Base-by-base conservation (phyloP, 2,329 filamentous ascomycete genomes). In the Sporothrix mexicana region DNA sequence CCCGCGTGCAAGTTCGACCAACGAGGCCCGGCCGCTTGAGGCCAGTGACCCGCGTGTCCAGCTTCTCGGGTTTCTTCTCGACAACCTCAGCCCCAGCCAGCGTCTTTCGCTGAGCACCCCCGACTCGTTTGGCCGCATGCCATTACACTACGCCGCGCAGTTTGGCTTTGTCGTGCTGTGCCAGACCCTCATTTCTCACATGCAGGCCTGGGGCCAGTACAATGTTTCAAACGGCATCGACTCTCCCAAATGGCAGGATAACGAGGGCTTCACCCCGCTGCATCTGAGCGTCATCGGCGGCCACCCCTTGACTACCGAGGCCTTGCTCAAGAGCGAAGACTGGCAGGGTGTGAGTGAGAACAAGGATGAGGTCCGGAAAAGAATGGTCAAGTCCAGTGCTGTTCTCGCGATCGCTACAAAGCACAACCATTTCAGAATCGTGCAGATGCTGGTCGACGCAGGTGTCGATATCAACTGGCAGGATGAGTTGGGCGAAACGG, bases 101-200 rank as follows among this genome's bases (percentile, higher is more conserved):
- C 88, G 91, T 12, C 76, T 80, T 13, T 91, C 92, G 0, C 84
- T 98, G 12, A 84, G 87, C 68, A 88, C 88, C 13, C 90, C 87
- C 73, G 95, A 98, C 81, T 87, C 90, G 0, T 92, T 95, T 74
- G 95, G 94, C 2, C 92, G 95, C 4, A 87, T 95, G 15, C 94
- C 95, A 1, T 85, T 98, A 12, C 95, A 98, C 80, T 98, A 98
- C 79, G 94, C 94, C 2, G 95, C 96, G 0, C 94, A 98, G 80
- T 97, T 97, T 79, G 96, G 96, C 2, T 94, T 98, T 77, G 93
- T 96, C 3, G 89, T 94, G n/a, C 91, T 98, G 10, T 97, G 94
- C 79, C 88, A 97, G 79, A 87, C 95, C 30, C 88, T 98, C 76
- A 95, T 98, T 83, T 90, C 91, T 75, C 91, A 92, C 78, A 95